Base-by-base conservation (phyloP, 768 basidiomycete species). In the Auricularia auricula-judae region DNA sequence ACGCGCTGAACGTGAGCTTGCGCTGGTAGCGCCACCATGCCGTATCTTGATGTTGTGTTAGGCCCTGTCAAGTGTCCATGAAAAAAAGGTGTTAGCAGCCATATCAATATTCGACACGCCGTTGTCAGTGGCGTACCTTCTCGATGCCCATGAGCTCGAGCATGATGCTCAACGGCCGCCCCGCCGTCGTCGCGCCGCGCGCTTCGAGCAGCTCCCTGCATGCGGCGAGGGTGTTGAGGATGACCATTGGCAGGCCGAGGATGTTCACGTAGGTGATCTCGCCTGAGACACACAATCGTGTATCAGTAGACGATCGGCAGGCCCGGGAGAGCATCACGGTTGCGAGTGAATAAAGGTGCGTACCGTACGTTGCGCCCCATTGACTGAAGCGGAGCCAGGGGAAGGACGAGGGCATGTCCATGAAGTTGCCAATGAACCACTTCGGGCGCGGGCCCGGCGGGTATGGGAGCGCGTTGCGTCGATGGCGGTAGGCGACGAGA, bases 211-310 rank as follows among this genome's bases (percentile, higher is more conserved):
- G 63, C n/a, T 64, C 53, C 18, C 60, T 35, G 36, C n/a, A 23
- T 4, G 56, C 56, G 3, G 23, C 54, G 18, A 59, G 36, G 11
- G 63, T 62, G 63, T 60, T 64, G 51, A 64, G 63, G 56, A 64
- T 59, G 34, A 64, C 36, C 12, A 60, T 64, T 56, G 4, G 36
- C 8, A 1, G 21, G 29, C 63, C 56, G 63, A 44, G 18, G 23
- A 63, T 14, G 12, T 63, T 34, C 29, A 63, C 51, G 53, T 63
- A 53, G 8, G 47, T 51, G 21, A 51, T 51, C 47, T 51, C 47
- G 14, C 47, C 47, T 51, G 14, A 5, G 47, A 5, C 2, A 5
- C 5, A 5, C 16, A 18, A 18, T 21, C 1, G 47, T 51, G 29
- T 29, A 29, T 29, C 29, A 29, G 29, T 5, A 18, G 47, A 5